Conservation (phyloP, 495 filamentous ascomycete species). For the Talaromyces nanjingensis region DNA sequence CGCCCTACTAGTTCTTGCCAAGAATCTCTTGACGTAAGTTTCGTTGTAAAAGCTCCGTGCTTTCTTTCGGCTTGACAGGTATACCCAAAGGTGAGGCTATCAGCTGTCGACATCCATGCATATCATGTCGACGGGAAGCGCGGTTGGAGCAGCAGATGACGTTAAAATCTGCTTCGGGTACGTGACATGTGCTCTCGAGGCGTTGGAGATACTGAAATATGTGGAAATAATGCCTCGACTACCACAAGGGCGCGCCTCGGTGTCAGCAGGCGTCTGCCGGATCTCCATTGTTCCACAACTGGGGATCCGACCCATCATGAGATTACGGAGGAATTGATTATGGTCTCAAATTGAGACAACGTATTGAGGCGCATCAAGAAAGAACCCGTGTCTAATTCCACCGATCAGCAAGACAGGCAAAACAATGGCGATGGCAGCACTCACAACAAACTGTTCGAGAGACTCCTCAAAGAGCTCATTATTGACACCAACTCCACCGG, state of each 20-base stretch:
- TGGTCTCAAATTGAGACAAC: background rate
- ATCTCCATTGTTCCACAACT: background rate
- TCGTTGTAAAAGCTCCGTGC: background rate
- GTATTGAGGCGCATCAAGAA: background rate
- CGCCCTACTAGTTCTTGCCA: background rate
- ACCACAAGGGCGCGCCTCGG: background rate
- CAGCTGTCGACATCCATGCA: background rate
- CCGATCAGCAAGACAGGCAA: background rate
- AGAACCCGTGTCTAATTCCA: background rate
- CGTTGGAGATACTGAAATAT: background rate
- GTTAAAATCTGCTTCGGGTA: background rate
- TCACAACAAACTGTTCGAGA: constrained; percentile 75
- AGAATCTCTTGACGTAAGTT: background rate
- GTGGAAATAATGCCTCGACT: background rate
- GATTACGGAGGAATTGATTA: background rate
- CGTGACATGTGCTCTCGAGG: background rate
- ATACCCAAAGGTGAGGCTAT: background rate
- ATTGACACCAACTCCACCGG: constrained; percentile 77
- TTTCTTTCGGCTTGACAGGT: background rate
- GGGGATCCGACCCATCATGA: background rate
- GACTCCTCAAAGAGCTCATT: constrained; percentile 94
- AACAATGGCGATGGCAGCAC: constrained; percentile 10
- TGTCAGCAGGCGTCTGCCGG: background rate
- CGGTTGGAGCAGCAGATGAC: background rate
- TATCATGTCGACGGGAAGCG: background rate